These are phyloP conservation scores for Balamuthia mandrillaris DNA, from an alignment of 208 protist genomes.

Conservation along the genomic window DNA sequence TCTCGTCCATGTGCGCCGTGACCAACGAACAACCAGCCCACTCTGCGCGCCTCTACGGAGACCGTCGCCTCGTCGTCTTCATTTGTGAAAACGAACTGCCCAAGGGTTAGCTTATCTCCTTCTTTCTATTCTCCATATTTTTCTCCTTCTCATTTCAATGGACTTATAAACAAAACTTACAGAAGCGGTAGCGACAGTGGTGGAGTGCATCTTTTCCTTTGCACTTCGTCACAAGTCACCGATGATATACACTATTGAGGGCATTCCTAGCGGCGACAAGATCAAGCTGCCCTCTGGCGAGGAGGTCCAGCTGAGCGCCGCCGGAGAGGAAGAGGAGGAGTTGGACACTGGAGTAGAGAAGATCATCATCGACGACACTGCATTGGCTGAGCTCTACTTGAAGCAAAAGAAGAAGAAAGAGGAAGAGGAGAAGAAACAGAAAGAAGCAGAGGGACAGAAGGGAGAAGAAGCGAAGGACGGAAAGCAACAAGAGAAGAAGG, in stretches of 20 bases:
- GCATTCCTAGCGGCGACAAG: neutral
- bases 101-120: too few species aligned
- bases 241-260: constrained; percentile 2
- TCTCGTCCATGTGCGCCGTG: neutral
- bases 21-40: neutral
- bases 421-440: neutral
- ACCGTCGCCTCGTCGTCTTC: constrained; percentile 4
- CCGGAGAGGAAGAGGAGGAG: neutral
- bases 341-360: too few species aligned
- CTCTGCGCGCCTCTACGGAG: neutral
- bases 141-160: neutral
- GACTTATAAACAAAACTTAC: neutral
- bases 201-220: neutral
- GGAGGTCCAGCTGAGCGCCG: neutral
- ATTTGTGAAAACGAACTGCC: neutral
- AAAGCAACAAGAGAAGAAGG: neutral
- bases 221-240: neutral
- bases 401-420: too few species aligned
- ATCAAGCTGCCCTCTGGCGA: neutral
- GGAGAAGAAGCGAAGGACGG: neutral
- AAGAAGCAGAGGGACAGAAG: neutral
- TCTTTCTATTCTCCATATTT: neutral
- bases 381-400: neutral
- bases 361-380: constrained; percentile 5
- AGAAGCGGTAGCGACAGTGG: neutral